Percentiles rank a stretch among this genome's conserved stretches.
phyloP scores from a whole-genome alignment of 139 green algal species.

The Picochlorum sp. region DNA sequence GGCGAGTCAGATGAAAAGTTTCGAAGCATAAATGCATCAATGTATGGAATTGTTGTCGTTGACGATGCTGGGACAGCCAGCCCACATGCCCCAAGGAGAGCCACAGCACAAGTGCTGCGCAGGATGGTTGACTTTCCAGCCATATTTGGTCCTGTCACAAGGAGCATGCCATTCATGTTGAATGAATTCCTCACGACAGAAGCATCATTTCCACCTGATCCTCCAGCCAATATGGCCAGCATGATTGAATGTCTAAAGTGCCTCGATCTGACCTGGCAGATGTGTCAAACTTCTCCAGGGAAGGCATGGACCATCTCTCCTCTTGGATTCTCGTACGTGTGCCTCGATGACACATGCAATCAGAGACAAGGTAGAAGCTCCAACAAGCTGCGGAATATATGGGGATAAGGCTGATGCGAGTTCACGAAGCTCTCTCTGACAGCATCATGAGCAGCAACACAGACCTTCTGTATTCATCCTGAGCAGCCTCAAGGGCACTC shows the following conservation, averaged over 20 bases:
- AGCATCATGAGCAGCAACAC: slow-evolving; percentile 15
- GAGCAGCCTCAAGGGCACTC: slow-evolving; percentile 29
- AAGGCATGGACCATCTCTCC: slow-evolving; percentile 36
- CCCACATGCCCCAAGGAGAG: slow-evolving; percentile 76
- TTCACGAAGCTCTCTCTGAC: slow-evolving; percentile 26
- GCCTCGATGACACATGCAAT: slow-evolving; percentile 29
- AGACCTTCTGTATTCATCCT: slow-evolving; percentile 42
- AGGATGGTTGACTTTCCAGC: slow-evolving; percentile 89
- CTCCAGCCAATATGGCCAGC: slow-evolving; percentile 82
- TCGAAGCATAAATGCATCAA: slow-evolving; percentile 73
- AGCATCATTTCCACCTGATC: neutral
- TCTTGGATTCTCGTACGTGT: slow-evolving; percentile 32
- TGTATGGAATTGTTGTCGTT: slow-evolving; percentile 31
- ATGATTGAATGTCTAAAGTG: slow-evolving; percentile 22
- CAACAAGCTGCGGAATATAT: slow-evolving; percentile 25
- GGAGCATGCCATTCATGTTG: slow-evolving; percentile 40
- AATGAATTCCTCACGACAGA: slow-evolving; percentile 36
- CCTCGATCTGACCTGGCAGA: slow-evolving; percentile 3
- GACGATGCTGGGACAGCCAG: slow-evolving; percentile 50
- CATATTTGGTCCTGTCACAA: slow-evolving; percentile 91
- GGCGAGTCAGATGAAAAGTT: slow-evolving; percentile 75
- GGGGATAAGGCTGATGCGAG: slow-evolving; percentile 33
- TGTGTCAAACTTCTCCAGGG: neutral
- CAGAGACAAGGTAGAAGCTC: slow-evolving; percentile 30
- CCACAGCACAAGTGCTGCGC: slow-evolving; percentile 50